Evolutionary conservation across 352 stramenopile species (phyloP).

Genomic region (Peronosclerospora sorghi): DNA sequence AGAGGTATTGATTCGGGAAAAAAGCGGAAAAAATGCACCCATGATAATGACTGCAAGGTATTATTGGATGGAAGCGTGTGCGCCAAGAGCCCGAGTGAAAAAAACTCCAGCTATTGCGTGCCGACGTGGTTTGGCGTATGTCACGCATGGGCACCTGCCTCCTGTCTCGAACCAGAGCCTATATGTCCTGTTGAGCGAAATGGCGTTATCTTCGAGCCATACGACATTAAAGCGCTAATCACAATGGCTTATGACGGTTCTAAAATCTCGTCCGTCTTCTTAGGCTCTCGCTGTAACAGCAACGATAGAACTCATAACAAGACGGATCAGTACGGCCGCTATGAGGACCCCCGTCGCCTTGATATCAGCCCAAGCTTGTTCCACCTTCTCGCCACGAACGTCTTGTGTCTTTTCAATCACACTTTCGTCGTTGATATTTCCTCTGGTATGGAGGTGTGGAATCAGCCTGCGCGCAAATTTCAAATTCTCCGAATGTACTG

Average conservation of each 20-base stretch:
- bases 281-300: conserved; percentile 39
- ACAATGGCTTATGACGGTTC: conserved; percentile 42
- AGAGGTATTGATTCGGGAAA: conserved; percentile 36
- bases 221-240: conserved; percentile 51
- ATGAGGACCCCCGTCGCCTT: conserved; percentile 22
- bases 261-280: conserved; percentile 41
- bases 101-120: conserved; percentile 32
- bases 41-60: conserved; percentile 18
- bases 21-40: conserved; percentile 18
- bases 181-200: conserved; percentile 37
- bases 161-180: conserved; percentile 39
- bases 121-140: conserved; percentile 54
- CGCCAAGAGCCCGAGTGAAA: conserved; percentile 20
- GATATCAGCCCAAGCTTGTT: conserved; percentile 46
- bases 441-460: conserved; percentile 49
- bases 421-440: conserved; percentile 48
- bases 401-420: conserved; percentile 35
- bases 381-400: conserved; percentile 40
- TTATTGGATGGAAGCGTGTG: conserved; percentile 36
- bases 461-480: conserved; percentile 39
- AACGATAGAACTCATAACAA: conserved; percentile 27
- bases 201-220: conserved; percentile 37
- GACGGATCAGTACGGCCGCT: conserved; percentile 42
- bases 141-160: conserved; percentile 44
- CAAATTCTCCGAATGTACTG: conserved; percentile 36